phyloP scores from a whole-genome alignment of 257 asterid genomes.

The Datura wrightii region DNA sequence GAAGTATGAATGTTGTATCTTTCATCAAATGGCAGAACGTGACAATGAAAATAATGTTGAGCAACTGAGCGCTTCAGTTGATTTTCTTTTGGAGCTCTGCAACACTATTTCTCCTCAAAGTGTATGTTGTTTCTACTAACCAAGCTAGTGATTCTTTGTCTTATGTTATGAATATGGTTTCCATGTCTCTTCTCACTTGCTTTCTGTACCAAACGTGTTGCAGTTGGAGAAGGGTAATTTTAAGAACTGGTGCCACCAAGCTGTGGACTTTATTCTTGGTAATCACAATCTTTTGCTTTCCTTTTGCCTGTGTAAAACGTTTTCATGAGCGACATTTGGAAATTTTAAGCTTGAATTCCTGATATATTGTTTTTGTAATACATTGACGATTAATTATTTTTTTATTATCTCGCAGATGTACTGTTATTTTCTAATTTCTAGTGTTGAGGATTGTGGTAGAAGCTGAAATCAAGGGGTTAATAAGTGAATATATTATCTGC shows the following conservation, averaged over 20 bases:
- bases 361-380: neutral
- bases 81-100: constrained; percentile 93
- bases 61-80: constrained; percentile 77
- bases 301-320: neutral
- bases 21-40: constrained; percentile 48
- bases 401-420: neutral
- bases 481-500: neutral
- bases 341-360: neutral
- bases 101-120: constrained; percentile 54
- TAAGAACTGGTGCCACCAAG: constrained; percentile 90
- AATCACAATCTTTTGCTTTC: constrained; percentile 23
- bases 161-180: constrained; percentile 24
- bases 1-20: neutral
- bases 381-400: neutral
- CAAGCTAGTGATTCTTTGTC: constrained; percentile 21
- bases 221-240: constrained; percentile 69
- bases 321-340: neutral
- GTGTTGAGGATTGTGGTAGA: neutral
- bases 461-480: constrained; percentile 6
- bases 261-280: constrained; percentile 89
- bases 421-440: neutral
- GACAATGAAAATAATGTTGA: constrained; percentile 58
- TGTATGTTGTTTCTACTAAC: constrained; percentile 50
- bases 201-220: constrained; percentile 26
- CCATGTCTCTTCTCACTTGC: neutral